phyloP scores from a whole-genome alignment of 164 flowering plant species.

The Akebia trifoliata region DNA sequence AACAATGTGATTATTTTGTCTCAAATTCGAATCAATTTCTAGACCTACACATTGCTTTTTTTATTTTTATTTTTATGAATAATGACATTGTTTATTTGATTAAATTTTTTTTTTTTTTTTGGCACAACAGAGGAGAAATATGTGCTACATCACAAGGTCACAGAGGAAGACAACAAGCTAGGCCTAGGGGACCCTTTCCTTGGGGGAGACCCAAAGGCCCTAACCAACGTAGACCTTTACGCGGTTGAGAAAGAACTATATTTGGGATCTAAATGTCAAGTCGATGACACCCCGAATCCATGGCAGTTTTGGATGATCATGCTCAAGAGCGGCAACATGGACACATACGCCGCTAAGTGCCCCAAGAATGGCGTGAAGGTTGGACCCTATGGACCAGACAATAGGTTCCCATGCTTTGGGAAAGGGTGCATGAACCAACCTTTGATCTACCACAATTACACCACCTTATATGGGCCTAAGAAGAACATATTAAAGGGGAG shows the following conservation, averaged over 20 bases:
- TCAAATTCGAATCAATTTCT: too few species aligned
- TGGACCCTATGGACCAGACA: slow-evolving; percentile 36
- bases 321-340: slow-evolving; percentile 74
- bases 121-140: too few species aligned
- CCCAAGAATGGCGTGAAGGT: slow-evolving; percentile 51
- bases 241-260: slow-evolving; percentile 58
- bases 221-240: slow-evolving; percentile 36
- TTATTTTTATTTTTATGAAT: too few species aligned
- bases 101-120: too few species aligned
- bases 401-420: slow-evolving; percentile 64
- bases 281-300: slow-evolving; percentile 40
- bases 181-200: slow-evolving; percentile 39
- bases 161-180: slow-evolving; percentile 49
- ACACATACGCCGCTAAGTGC: slow-evolving; percentile 43
- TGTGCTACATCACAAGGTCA: slow-evolving; percentile 63
- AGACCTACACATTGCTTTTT: too few species aligned
- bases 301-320: slow-evolving; percentile 85
- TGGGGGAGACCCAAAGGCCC: slow-evolving; percentile 24
- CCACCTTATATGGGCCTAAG: slow-evolving; percentile 29
- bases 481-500: slow-evolving; percentile 36
- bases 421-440: slow-evolving; percentile 78
- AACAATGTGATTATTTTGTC: too few species aligned
- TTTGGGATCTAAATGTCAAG: slow-evolving; percentile 50
- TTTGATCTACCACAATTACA: slow-evolving; percentile 43
- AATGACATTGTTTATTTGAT: too few species aligned